phyloP scores from a whole-genome alignment of 371 early-diverging fungal species.

The Rhizopus stolonifer region DNA sequence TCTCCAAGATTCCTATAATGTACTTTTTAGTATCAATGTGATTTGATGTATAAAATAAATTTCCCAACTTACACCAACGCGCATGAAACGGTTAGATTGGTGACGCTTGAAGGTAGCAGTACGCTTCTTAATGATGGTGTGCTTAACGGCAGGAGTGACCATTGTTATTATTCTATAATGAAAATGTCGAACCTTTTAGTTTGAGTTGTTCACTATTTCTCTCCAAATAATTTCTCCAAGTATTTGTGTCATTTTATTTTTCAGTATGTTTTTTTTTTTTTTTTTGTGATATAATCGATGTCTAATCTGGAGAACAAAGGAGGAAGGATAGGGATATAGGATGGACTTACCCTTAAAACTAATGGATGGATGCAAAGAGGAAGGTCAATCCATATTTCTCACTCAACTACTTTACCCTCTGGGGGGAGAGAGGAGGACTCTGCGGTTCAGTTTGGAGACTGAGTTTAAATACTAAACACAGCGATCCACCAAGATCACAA shows the following conservation, averaged over 20 bases:
- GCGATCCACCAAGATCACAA: no score
- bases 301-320: background rate
- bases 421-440: no score
- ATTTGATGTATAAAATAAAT: no score
- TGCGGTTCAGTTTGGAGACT: no score
- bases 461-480: no score
- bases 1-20: constrained; percentile 96
- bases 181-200: background rate
- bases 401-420: constrained; percentile 2
- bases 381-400: constrained; percentile 13
- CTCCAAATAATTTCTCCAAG: background rate
- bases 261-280: background rate
- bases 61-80: constrained; percentile 75
- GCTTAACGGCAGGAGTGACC: constrained; percentile 90
- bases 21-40: no score
- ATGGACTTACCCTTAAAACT: constrained; percentile 27
- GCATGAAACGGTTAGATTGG: constrained; percentile 98
- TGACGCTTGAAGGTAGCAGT: constrained; percentile 97
- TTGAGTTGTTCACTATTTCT: no score
- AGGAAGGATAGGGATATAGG: background rate
- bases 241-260: background rate
- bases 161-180: constrained; percentile 55
- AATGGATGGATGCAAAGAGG: constrained; percentile 42
- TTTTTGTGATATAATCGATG: background rate
- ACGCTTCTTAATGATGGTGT: constrained; percentile 98